A percentile compares a stretch with the other conserved stretches of the same genome.
Evolutionary conservation across 306 rosid genomes (phyloP).

Genomic region (Prinsepia uniflora): DNA sequence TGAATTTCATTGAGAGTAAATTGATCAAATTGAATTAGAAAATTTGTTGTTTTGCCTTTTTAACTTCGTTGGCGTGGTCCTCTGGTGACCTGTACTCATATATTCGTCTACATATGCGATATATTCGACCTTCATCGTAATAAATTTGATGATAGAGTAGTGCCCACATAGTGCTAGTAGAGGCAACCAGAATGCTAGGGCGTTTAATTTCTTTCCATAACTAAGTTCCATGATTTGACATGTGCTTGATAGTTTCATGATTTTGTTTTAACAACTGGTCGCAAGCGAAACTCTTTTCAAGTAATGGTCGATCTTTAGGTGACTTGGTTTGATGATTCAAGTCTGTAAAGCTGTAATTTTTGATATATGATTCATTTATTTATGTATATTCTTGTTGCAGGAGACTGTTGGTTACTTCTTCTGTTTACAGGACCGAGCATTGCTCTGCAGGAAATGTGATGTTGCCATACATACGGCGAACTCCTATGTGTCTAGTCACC

Average conservation of each 20-base stretch:
- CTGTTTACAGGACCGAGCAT: conserved; percentile 68
- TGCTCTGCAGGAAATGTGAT: conserved; percentile 66
- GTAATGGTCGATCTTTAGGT: too few relatives aligned
- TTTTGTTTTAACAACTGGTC: not conserved
- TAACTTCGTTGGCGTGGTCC: not conserved
- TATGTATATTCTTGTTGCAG: conserved; percentile 22
- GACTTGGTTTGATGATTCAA: not conserved
- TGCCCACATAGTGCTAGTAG: not conserved
- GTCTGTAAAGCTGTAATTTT: not conserved
- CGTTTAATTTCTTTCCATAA: not conserved
- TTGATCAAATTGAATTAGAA: not conserved
- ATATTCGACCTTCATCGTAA: not conserved
- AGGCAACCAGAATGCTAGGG: not conserved
- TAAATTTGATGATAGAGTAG: too few relatives aligned
- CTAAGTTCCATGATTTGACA: not conserved
- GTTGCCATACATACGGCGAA: conserved; percentile 39
- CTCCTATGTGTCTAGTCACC: conserved; percentile 22
- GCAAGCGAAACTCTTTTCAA: not conserved
- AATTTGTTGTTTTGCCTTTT: not conserved
- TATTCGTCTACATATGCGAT: not conserved
- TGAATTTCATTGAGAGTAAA: not conserved
- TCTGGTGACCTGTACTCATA: not conserved
- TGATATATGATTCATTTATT: not conserved
- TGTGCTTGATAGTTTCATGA: too few relatives aligned
- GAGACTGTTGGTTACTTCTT: conserved; percentile 62